A percentile compares a stretch with the other conserved stretches of the same genome.
These are phyloP conservation scores for Penicillium simplicissimum DNA, from an alignment of 495 filamentous ascomycete species.

Conservation along the genomic window DNA sequence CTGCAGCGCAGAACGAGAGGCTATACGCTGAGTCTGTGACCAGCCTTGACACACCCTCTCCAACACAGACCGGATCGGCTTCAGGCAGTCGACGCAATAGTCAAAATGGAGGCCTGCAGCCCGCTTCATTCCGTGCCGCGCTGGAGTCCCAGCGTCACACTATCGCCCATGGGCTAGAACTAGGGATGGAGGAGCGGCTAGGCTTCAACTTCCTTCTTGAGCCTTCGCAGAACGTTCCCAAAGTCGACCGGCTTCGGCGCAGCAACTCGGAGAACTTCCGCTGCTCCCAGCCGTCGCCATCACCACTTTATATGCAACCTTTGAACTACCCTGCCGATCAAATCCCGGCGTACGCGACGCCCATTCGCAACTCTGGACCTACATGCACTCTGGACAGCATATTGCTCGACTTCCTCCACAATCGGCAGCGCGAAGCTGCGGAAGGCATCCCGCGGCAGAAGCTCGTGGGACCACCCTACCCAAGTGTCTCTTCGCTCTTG, in stretches of 20 bases:
- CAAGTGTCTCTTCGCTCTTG: conserved; percentile 71
- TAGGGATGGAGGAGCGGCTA: conserved; percentile 59
- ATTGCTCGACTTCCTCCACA: conserved; percentile 73
- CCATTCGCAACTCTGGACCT: conserved; percentile 59
- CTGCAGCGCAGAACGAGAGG: conserved; percentile 22
- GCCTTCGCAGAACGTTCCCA: conserved; percentile 46
- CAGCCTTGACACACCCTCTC: conserved; percentile 39
- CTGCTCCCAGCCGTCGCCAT: conserved; percentile 23
- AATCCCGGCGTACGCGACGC: conserved; percentile 42
- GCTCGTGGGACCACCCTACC: conserved; percentile 71
- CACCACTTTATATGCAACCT: conserved; percentile 31
- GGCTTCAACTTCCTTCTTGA: conserved; percentile 70
- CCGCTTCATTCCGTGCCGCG: conserved; percentile 34
- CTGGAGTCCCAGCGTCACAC: conserved; percentile 56
- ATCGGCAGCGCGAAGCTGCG: conserved; percentile 61
- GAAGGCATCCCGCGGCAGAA: conserved; percentile 60
- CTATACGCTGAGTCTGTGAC: conserved; percentile 36
- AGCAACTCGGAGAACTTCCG: conserved; percentile 30
- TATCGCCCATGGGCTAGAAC: conserved; percentile 55
- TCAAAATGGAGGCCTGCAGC: conserved; percentile 20
- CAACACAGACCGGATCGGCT: conserved; percentile 37
- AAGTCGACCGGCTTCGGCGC: conserved; percentile 38
- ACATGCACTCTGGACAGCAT: conserved; percentile 74
- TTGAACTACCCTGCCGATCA: conserved; percentile 28
- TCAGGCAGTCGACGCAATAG: conserved; percentile 34